Conservation (phyloP, 257 asterid genomes). For the Fraxinus quadrangulata region DNA sequence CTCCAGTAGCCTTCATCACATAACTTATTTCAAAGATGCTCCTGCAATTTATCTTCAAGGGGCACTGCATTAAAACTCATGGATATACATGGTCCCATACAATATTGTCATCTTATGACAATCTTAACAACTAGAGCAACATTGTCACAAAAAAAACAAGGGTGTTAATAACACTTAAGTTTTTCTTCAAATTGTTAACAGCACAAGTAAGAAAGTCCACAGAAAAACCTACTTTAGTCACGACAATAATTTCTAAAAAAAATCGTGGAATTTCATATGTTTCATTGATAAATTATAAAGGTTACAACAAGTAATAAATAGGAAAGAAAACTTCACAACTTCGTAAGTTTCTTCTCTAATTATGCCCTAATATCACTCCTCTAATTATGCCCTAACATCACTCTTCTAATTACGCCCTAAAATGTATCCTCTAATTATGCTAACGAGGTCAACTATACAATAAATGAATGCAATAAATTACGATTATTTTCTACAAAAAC, state of each 20-base stretch:
- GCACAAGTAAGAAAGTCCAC: background rate
- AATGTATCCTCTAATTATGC: too few species aligned
- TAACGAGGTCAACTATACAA: too few species aligned
- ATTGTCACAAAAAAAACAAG: background rate
- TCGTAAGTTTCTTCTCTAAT: background rate
- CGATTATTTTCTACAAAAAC: background rate
- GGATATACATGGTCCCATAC: background rate
- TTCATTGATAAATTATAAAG: too few species aligned
- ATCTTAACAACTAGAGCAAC: background rate
- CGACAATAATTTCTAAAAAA: background rate
- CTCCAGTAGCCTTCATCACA: background rate
- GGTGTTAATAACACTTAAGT: background rate
- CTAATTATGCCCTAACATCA: too few species aligned
- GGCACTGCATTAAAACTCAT: background rate
- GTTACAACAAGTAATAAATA: too few species aligned
- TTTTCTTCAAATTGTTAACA: background rate
- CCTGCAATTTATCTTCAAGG: constrained; percentile 1
- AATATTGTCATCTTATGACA: background rate
- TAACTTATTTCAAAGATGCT: background rate
- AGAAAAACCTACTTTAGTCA: background rate
- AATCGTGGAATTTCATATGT: too few species aligned
- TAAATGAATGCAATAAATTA: too few species aligned
- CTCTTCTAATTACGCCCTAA: background rate
- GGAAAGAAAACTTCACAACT: too few species aligned
- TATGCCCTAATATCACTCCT: background rate